Percentiles rank a stretch among this genome's conserved stretches.
phyloP scores from a whole-genome alignment of 805 yeast genomes.

The Candida railenensis region DNA sequence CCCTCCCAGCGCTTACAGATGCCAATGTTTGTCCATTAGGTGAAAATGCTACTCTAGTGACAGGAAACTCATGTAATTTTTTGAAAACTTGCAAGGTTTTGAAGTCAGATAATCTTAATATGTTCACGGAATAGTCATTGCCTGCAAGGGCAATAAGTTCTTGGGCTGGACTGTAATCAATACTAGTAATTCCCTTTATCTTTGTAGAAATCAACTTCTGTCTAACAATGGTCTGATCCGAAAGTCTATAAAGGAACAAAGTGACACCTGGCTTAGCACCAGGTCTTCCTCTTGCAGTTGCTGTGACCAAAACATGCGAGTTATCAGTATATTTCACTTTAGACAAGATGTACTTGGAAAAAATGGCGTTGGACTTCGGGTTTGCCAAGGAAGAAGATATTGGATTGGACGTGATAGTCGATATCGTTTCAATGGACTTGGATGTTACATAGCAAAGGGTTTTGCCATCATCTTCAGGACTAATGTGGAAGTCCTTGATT shows the following conservation, averaged over 20 bases:
- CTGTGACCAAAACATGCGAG: slow-evolving; percentile 31
- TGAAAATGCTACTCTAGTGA: slow-evolving; percentile 70
- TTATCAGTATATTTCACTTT: slow-evolving; percentile 43
- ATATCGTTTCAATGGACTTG: slow-evolving; percentile 49
- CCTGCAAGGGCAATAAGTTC: slow-evolving; percentile 58
- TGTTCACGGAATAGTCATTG: slow-evolving; percentile 62
- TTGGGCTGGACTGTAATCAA: slow-evolving; percentile 42
- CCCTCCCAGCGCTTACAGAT: slow-evolving; percentile 74
- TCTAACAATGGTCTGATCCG: slow-evolving; percentile 40
- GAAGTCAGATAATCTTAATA: slow-evolving; percentile 55
- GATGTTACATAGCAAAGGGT: slow-evolving; percentile 62
- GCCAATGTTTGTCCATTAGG: slow-evolving; percentile 67
- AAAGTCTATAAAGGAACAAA: slow-evolving; percentile 44
- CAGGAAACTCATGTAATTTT: slow-evolving; percentile 74
- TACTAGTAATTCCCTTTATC: slow-evolving; percentile 53
- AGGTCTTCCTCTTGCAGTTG: slow-evolving; percentile 25
- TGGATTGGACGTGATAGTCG: slow-evolving; percentile 46
- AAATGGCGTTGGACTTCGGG: slow-evolving; percentile 18
- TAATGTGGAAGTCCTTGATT: slow-evolving; percentile 62
- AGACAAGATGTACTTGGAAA: slow-evolving; percentile 30
- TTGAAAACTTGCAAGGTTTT: slow-evolving; percentile 48
- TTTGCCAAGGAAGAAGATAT: slow-evolving; percentile 24
- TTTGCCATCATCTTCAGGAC: slow-evolving; percentile 58
- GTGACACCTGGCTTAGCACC: slow-evolving; percentile 26
- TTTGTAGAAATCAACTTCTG: slow-evolving; percentile 43